Evolutionary conservation across 2,329 filamentous ascomycete genomes (phyloP).

Genomic region (Rutstroemia sp.): DNA sequence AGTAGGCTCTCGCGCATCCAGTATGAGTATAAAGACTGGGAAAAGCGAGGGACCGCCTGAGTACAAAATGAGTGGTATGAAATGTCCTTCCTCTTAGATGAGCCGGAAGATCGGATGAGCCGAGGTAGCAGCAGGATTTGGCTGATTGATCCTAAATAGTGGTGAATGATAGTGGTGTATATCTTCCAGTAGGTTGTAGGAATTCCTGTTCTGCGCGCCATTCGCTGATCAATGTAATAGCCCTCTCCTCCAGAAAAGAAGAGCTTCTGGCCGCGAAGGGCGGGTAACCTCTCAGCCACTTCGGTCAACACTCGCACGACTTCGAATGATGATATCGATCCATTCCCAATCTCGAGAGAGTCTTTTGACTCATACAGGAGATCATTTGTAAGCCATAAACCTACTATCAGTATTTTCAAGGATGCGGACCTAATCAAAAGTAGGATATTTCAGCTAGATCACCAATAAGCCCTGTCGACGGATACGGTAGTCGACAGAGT

Average conservation of each 20-base stretch:
- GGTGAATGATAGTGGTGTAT: conserved; percentile 92
- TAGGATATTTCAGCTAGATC: conserved; percentile 89
- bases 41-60: conserved; percentile 59
- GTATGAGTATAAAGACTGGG: conserved; percentile 53
- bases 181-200: conserved; percentile 67
- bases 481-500: conserved; percentile 60
- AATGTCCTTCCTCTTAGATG: background rate
- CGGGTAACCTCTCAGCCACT: conserved; percentile 42
- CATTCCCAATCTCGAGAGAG: conserved; percentile 90
- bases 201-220: conserved; percentile 10
- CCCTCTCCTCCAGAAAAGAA: conserved; percentile 88
- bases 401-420: background rate
- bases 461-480: conserved; percentile 54
- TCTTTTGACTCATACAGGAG: conserved; percentile 95
- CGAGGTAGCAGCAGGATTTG: background rate
- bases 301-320: conserved; percentile 52
- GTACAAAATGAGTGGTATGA: conserved; percentile 73
- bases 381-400: conserved; percentile 67
- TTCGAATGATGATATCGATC: conserved; percentile 61
- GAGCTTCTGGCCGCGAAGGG: conserved; percentile 59
- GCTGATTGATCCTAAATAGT: conserved; percentile 46
- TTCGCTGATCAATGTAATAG: conserved; percentile 35
- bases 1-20: conserved; percentile 53
- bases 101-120: background rate
- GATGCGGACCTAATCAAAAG: conserved; percentile 8